Percentiles rank a stretch among this genome's conserved stretches.
These are phyloP conservation scores for Lignosus rhinocerotis DNA, from an alignment of 1,284 basidiomycete species.

Conservation along the genomic window DNA sequence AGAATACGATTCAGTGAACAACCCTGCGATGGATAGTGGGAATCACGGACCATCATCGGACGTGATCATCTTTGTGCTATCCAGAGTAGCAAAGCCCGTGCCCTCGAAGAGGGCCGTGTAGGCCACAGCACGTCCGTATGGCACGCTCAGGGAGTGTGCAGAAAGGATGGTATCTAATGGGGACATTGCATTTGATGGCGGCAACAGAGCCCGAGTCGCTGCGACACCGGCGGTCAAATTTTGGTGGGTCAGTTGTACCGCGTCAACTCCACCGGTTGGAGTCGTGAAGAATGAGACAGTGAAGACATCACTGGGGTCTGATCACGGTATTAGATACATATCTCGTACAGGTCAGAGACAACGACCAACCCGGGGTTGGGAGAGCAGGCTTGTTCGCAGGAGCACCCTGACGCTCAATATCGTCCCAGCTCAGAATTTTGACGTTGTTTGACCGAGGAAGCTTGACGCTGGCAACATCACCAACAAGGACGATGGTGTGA, in stretches of 20 bases:
- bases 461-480: conserved; percentile 46
- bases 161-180: conserved; percentile 73
- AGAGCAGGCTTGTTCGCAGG: conserved; percentile 46
- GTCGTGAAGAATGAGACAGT: conserved; percentile 65
- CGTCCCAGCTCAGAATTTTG: conserved; percentile 59
- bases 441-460: conserved; percentile 46
- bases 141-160: conserved; percentile 65
- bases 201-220: conserved; percentile 65
- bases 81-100: conserved; percentile 65
- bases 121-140: conserved; percentile 71
- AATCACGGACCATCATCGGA: conserved; percentile 42
- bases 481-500: conserved; percentile 67
- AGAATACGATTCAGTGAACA: neutral
- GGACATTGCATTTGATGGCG: conserved; percentile 60
- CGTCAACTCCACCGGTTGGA: conserved; percentile 53
- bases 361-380: conserved; percentile 47
- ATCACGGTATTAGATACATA: neutral
- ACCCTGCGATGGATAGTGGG: neutral
- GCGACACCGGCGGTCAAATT: conserved; percentile 81
- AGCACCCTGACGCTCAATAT: conserved; percentile 65
- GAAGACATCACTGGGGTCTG: conserved; percentile 63
- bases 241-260: conserved; percentile 70
- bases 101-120: conserved; percentile 78
- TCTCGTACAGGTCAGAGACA: neutral
- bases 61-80: conserved; percentile 53